Base-by-base conservation (phyloP, 345 rosid genomes). In the Syzygium aqueum region DNA sequence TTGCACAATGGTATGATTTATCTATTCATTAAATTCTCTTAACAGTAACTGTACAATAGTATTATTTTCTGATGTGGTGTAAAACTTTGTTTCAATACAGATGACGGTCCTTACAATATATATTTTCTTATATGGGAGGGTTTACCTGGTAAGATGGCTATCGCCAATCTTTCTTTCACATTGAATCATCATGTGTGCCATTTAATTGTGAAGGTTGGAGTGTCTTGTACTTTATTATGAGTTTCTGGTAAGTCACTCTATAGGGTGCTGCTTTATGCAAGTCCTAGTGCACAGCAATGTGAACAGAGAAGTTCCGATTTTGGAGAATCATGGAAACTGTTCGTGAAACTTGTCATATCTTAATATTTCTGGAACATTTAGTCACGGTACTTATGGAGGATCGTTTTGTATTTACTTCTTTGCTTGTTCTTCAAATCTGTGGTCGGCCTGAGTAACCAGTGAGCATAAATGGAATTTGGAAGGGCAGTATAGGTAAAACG, bases 91-190 rank as follows among this genome's bases (percentile, higher is more conserved):
- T 90, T 86, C 87, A 67, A 59, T 92, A 93, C 99, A 97, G 99
- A 96, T 97, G 99, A 97, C 99, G 15, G 99, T 97, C 89, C 98
- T 97, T 83, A 94, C 98, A 16, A 94, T 97, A 56, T 97, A 97
- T 89, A 90, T 96, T 87, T 97, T 97, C 93, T 89, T 97, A 37
- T 96, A 97, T 87, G 99, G 99, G 89, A 93, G 98, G 91, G 95
- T 90, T 87, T 97, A 97, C 90, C 93, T 97, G 99, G 99, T 97
- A 95, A 88, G 87, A 50, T 77, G 40, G 23, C 85, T 77, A 52
- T 84, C 85, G 51, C 37, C 46, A 77, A 40, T 88, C 51, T 30
- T 46, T 82, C 51, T 28, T 54, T 88, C 53, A 23, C 21, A 5
- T 33, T 22, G 82, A 33, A 28, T 27, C 27, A 16, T 73, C 82